A percentile compares a stretch with the other conserved stretches of the same genome.
phyloP scores from a whole-genome alignment of 176 grass and related monocot genomes.

The Areca catechu region DNA sequence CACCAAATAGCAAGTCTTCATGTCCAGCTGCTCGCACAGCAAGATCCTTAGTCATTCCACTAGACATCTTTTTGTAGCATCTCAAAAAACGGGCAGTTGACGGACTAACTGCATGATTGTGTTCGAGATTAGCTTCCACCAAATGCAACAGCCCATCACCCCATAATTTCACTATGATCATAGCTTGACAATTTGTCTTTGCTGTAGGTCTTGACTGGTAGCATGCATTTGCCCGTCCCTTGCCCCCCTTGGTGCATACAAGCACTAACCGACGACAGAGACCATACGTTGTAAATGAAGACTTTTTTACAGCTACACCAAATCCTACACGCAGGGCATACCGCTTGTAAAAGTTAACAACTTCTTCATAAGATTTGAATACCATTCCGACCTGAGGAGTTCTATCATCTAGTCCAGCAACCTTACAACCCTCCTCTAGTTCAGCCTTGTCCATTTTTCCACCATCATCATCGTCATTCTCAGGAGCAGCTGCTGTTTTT shows the following conservation, averaged over 20 bases:
- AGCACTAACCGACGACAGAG: conserved; percentile 62
- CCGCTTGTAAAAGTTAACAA: conserved; percentile 66
- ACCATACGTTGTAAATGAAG: conserved; percentile 65
- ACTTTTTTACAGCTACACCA: conserved; percentile 78
- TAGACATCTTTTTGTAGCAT: conserved; percentile 62
- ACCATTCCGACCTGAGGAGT: conserved; percentile 59
- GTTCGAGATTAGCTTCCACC: conserved; percentile 54
- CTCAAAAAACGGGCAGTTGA: conserved; percentile 38
- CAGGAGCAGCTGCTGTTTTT: neutral
- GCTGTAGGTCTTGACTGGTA: conserved; percentile 64
- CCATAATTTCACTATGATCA: conserved; percentile 46
- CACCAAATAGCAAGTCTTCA: conserved; percentile 21
- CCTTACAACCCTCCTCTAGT: conserved; percentile 14
- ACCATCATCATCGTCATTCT: too few species aligned
- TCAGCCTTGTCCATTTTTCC: conserved; percentile 29
- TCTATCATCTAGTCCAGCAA: conserved; percentile 36
- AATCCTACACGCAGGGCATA: conserved; percentile 62
- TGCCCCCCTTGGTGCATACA: conserved; percentile 61
- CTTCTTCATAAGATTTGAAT: conserved; percentile 76
- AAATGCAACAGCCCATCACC: conserved; percentile 57
- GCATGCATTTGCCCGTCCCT: conserved; percentile 55
- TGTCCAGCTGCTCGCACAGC: conserved; percentile 46
- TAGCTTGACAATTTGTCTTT: conserved; percentile 79
- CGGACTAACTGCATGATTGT: conserved; percentile 52
- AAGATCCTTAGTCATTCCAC: conserved; percentile 58